Conservation (phyloP, 176 grass and related monocot species). For the Aegilops sharonensis region DNA sequence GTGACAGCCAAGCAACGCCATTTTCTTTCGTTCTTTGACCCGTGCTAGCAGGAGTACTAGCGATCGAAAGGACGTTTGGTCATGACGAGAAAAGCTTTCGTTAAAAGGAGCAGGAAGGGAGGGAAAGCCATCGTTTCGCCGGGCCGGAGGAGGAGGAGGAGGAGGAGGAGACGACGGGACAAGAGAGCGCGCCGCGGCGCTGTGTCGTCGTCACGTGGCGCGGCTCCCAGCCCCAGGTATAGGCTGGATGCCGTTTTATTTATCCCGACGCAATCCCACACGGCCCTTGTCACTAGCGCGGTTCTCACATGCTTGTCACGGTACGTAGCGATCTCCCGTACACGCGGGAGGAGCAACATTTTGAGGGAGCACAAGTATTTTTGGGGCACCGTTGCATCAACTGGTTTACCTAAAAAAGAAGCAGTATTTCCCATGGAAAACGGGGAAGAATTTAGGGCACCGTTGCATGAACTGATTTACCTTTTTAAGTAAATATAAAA, state of each 20-base stretch:
- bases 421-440: no score
- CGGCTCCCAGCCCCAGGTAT: conserved; percentile 4
- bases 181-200: not conserved
- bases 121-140: not conserved
- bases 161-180: not conserved
- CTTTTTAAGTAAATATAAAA: no score
- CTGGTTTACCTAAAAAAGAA: no score
- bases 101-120: not conserved
- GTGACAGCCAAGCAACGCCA: not conserved
- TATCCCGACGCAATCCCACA: conserved; percentile 38
- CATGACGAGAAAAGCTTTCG: not conserved
- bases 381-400: not conserved
- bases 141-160: no score
- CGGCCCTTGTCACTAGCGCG: conserved; percentile 26
- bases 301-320: conserved; percentile 30
- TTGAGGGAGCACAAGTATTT: not conserved
- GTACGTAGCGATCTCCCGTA: not conserved
- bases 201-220: conserved; percentile 28
- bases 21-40: not conserved
- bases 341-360: not conserved
- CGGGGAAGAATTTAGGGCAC: no score
- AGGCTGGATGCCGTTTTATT: not conserved
- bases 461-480: no score
- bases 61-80: not conserved
- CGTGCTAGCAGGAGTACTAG: not conserved